Evolutionary conservation across 208 protist genomes (phyloP).

Genomic region (Blastocrithidia nonstop): DNA sequence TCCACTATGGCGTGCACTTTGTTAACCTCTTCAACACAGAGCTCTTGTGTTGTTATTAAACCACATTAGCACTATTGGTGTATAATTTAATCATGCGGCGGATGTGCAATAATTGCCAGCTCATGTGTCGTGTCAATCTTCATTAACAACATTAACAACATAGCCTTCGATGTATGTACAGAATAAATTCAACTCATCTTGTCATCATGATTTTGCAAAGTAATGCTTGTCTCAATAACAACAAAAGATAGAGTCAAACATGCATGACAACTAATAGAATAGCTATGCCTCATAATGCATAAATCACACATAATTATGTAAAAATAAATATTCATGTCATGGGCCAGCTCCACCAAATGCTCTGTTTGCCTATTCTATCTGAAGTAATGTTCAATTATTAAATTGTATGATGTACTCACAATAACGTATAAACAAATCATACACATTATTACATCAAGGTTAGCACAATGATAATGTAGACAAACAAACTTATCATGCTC

Average conservation of each 20-base stretch:
- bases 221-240: too few species aligned
- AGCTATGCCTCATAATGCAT: too few species aligned
- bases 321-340: neutral
- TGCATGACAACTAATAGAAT: too few species aligned
- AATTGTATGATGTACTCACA: constrained; percentile 77
- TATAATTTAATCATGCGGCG: constrained; percentile 18
- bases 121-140: constrained; percentile 16
- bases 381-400: constrained; percentile 93
- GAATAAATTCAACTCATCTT: too few species aligned
- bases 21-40: constrained; percentile 17
- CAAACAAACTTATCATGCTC: constrained; percentile 1
- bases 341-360: constrained; percentile 84
- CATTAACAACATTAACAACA: too few species aligned
- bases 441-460: too few species aligned
- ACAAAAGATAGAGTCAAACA: too few species aligned
- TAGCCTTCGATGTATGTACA: too few species aligned
- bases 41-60: constrained; percentile 83
- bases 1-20: constrained; percentile 91
- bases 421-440: too few species aligned
- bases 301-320: too few species aligned
- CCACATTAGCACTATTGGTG: constrained; percentile 79
- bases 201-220: too few species aligned
- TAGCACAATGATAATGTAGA: too few species aligned
- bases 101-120: constrained; percentile 30
- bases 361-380: constrained; percentile 97